Evolutionary conservation across 2,329 filamentous ascomycete genomes (phyloP).

Genomic region (Hypoxylon sp.): DNA sequence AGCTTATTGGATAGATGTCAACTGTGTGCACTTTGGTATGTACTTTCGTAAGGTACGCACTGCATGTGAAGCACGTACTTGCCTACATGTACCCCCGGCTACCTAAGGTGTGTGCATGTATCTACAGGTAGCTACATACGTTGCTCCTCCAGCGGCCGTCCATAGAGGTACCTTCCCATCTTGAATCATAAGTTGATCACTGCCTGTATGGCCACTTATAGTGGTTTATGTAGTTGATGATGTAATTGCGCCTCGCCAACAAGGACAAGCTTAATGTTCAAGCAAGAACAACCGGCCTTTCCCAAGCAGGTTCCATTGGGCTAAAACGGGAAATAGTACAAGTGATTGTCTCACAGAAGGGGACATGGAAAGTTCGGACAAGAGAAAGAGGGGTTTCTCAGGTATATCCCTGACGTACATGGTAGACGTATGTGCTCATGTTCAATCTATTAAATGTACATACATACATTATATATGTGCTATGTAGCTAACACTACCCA

Average conservation of each 20-base stretch:
- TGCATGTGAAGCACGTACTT: neutral
- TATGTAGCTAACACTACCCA: neutral
- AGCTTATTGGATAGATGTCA: neutral
- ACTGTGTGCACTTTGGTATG: too few species aligned
- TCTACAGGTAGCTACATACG: neutral
- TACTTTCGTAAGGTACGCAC: neutral
- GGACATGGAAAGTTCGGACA: constrained; percentile 27
- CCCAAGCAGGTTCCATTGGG: neutral
- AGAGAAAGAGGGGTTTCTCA: constrained; percentile 39
- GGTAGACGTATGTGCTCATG: neutral
- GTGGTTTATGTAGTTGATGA: constrained; percentile 17
- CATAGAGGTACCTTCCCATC: constrained; percentile 8
- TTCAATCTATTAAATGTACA: neutral
- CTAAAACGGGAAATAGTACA: neutral
- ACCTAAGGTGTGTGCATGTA: neutral
- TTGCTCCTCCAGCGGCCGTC: neutral
- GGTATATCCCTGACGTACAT: constrained; percentile 18
- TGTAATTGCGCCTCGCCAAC: constrained; percentile 24
- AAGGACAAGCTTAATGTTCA: constrained; percentile 12
- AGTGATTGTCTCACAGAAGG: constrained; percentile 11
- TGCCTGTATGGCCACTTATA: neutral
- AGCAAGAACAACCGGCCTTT: constrained; percentile 3
- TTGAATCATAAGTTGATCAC: neutral
- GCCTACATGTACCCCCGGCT: neutral
- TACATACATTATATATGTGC: neutral